A percentile compares a stretch with the other conserved stretches of the same genome.
These are phyloP conservation scores for Rhodotorula babjevae DNA, from an alignment of 768 basidiomycete species.

Conservation along the genomic window DNA sequence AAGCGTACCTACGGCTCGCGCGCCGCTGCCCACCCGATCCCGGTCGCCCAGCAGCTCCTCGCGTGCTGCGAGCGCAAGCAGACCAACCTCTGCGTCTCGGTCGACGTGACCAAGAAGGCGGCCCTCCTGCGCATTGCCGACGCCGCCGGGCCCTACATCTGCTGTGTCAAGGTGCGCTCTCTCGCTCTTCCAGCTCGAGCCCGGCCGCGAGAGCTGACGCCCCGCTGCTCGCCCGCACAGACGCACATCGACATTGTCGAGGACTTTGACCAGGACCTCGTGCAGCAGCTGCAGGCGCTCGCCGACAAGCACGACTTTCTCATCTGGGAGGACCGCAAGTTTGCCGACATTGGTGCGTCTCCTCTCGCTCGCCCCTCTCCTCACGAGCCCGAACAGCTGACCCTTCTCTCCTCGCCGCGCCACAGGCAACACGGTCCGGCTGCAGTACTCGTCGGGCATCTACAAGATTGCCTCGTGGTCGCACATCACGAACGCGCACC, in stretches of 20 bases:
- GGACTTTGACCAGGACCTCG: slow-evolving; percentile 72
- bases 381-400: neutral
- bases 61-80: slow-evolving; percentile 78
- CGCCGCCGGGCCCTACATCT: slow-evolving; percentile 79
- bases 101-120: slow-evolving; percentile 76
- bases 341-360: slow-evolving; percentile 87
- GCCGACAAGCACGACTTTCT: slow-evolving; percentile 81
- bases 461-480: slow-evolving; percentile 94
- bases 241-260: slow-evolving; percentile 95
- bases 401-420: neutral
- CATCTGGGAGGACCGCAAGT: slow-evolving; percentile 98
- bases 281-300: slow-evolving; percentile 64
- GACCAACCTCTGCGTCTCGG: slow-evolving; percentile 88
- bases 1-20: slow-evolving; percentile 27
- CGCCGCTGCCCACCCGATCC: slow-evolving; percentile 31
- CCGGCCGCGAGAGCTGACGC: neutral
- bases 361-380: no score
- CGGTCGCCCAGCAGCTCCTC: slow-evolving; percentile 57
- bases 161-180: slow-evolving; percentile 75
- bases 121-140: slow-evolving; percentile 83
- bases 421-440: slow-evolving; percentile 86
- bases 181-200: no score
- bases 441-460: slow-evolving; percentile 89
- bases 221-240: slow-evolving; percentile 49
- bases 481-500: slow-evolving; percentile 94